Base-by-base conservation (phyloP, 192 early-diverging fungal species). In the Phycomyces blakesleeanus region DNA sequence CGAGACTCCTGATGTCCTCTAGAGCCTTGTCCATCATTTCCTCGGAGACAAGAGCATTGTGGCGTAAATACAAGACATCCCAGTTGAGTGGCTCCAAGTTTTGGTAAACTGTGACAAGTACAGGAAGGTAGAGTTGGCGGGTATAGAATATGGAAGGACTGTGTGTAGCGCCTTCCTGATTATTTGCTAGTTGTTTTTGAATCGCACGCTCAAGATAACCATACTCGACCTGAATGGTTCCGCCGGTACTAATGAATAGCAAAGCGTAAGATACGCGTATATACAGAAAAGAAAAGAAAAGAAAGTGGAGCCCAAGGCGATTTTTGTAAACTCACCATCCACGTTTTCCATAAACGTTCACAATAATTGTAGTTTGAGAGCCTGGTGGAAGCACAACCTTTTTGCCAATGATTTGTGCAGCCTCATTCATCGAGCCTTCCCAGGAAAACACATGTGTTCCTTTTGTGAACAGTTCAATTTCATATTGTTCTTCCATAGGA, bases 261-360 rank as follows among this genome's bases (percentile, higher is more conserved):
- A 0, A 34, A 50, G 7, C n/a, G 26, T 18, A 60, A n/a, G 10
- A 20, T 12, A 16, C 11, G 25, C 15, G 3, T 12, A 11, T 20
- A 29, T n/a, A n/a, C n/a, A n/a, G n/a, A n/a, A n/a, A n/a, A n/a
- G n/a, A n/a, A n/a, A n/a, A n/a, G n/a, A 18, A 55, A 34, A 20
- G 20, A 58, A 10, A 47, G 15, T 47, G 12, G 44, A n/a, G n/a
- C n/a, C n/a, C n/a, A n/a, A n/a, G n/a, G n/a, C n/a, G n/a, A n/a
- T n/a, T n/a, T 47, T 12, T 47, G 44, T 18, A 3, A 37, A 26
- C 52, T 65, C 57, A 65, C 63, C 63, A 67, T 14, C 65, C 65
- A 34, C 74, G 70, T 62, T 93, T 93, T n/a, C 91, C 91, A 82
- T 83, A 88, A 16, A 89, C 76, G 47, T 84, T 85, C n/a, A 92